phyloP scores from a whole-genome alignment of 495 filamentous ascomycete species.

The Aspergillus mulundensis region DNA sequence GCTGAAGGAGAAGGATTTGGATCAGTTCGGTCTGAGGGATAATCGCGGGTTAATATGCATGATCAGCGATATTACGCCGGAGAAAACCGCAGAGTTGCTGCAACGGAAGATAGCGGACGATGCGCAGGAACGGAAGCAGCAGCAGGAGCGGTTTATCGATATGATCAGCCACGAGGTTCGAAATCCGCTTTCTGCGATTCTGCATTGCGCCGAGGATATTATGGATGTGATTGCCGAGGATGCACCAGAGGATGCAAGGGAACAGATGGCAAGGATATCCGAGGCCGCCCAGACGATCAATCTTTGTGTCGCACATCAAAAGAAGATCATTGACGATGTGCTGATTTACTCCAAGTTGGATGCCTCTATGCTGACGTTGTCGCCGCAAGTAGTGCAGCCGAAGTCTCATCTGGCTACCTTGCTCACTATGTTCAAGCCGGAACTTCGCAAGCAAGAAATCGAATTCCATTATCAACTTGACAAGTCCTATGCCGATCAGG shows the following conservation, averaged over 20 bases:
- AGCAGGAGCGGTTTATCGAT: constrained; percentile 83
- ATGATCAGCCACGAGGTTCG: constrained; percentile 87
- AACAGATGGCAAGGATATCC: constrained; percentile 35
- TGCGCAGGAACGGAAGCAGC: constrained; percentile 61
- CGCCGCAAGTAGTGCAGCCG: constrained; percentile 64
- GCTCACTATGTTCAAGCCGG: constrained; percentile 68
- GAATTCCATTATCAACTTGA: constrained; percentile 58
- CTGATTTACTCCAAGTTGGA: constrained; percentile 81
- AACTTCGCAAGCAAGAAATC: constrained; percentile 65
- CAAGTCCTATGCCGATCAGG: constrained; percentile 48
- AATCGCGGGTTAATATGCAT: constrained; percentile 23
- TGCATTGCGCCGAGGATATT: constrained; percentile 81
- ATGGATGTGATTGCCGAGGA: constrained; percentile 17
- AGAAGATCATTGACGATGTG: constrained; percentile 76
- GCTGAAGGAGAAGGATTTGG: constrained; percentile 7
- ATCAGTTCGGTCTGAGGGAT: not conserved
- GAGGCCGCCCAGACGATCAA: constrained; percentile 74
- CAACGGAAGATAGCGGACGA: constrained; percentile 61
- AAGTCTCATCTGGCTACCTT: constrained; percentile 61
- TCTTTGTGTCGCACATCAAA: constrained; percentile 72
- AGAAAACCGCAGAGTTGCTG: constrained; percentile 42
- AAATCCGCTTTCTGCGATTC: constrained; percentile 75
- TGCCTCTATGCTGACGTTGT: constrained; percentile 63
- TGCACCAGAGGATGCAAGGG: constrained; percentile 2
- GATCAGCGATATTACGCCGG: constrained; percentile 39